Percentiles rank a stretch among this genome's conserved stretches.
phyloP scores from a whole-genome alignment of 176 grass and related monocot species.

The Oryza australiensis region DNA sequence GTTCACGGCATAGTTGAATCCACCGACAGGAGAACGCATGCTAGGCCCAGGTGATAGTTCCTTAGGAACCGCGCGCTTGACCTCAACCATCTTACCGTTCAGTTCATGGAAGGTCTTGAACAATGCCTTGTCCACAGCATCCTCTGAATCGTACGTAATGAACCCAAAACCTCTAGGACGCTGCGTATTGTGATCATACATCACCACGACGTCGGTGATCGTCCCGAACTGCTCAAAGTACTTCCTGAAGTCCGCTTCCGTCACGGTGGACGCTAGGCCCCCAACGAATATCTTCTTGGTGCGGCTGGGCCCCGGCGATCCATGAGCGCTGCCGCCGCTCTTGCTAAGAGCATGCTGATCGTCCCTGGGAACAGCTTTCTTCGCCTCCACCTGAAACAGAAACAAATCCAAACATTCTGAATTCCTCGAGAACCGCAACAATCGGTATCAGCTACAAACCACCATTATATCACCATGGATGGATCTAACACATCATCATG shows the following conservation, averaged over 20 bases:
- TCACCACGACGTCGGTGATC: conserved; percentile 81
- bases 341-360: conserved; percentile 62
- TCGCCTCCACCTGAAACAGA: conserved; percentile 78
- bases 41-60: conserved; percentile 73
- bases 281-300: conserved; percentile 96
- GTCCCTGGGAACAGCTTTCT: conserved; percentile 89
- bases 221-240: conserved; percentile 89
- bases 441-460: conserved; percentile 2
- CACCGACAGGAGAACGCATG: conserved; percentile 61
- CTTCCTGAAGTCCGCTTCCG: conserved; percentile 74
- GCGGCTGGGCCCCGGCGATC: conserved; percentile 62
- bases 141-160: conserved; percentile 84
- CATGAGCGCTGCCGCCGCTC: conserved; percentile 55
- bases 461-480: background rate
- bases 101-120: conserved; percentile 93
- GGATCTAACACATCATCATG: conserved; percentile 35
- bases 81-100: conserved; percentile 91
- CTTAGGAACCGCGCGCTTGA: conserved; percentile 86
- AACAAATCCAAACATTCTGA: conserved; percentile 40
- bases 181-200: conserved; percentile 97
- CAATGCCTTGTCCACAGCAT: conserved; percentile 74
- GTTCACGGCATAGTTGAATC: conserved; percentile 62
- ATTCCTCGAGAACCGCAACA: conserved; percentile 8
- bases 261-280: conserved; percentile 80
- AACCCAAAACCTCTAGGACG: conserved; percentile 92